Evolutionary conservation across 1,284 basidiomycete genomes (phyloP).

Genomic region (Heterobasidion occidentale): DNA sequence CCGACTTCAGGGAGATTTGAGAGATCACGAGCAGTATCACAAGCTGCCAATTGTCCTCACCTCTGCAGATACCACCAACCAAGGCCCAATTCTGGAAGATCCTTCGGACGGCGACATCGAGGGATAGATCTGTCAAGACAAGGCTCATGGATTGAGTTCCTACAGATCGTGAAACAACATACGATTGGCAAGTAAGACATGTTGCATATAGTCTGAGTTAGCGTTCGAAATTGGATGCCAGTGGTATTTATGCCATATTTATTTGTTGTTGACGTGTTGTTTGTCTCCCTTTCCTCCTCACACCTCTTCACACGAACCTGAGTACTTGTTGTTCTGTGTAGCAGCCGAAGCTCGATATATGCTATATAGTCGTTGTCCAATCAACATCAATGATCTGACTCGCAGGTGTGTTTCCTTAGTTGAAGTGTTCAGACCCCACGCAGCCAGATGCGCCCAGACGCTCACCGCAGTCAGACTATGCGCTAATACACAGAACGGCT

Average conservation of each 20-base stretch:
- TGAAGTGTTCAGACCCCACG: too few relatives aligned
- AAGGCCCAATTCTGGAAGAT: neutral
- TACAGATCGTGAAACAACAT: neutral
- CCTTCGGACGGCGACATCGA: neutral
- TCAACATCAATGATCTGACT: too few relatives aligned
- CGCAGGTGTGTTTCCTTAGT: too few relatives aligned
- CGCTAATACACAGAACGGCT: too few relatives aligned
- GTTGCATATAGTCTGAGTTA: neutral
- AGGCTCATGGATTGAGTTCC: neutral
- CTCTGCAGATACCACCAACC: neutral
- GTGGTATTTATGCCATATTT: neutral
- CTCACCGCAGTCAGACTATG: too few relatives aligned
- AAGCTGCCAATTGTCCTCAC: neutral
- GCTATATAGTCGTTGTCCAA: too few relatives aligned
- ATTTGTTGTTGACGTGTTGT: conserved; percentile 2
- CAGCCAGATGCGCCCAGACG: too few relatives aligned
- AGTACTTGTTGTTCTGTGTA: neutral
- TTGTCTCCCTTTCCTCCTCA: neutral
- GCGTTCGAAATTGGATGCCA: neutral
- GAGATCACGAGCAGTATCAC: too few relatives aligned
- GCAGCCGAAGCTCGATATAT: too few relatives aligned
- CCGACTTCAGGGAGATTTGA: too few relatives aligned
- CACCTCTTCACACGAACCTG: neutral
- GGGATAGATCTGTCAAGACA: neutral
- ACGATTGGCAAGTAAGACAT: neutral